phyloP scores from a whole-genome alignment of 352 stramenopile genomes.

The Globisporangium nunn region DNA sequence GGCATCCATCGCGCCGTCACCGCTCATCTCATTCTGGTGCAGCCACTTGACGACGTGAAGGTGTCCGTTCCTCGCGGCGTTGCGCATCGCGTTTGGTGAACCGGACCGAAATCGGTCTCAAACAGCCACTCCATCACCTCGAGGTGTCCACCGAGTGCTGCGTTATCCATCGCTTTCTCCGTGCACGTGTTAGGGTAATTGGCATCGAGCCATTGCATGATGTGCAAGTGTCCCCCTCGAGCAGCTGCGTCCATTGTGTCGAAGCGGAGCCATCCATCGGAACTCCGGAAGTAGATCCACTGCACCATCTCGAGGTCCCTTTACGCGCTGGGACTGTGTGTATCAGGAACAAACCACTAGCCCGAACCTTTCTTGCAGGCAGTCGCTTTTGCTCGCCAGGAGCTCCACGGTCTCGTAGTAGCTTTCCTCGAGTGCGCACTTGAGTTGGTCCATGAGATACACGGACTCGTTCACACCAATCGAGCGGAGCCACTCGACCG shows the following conservation, averaged over 20 bases:
- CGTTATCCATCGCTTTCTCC: not conserved
- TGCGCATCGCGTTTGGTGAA: not conserved
- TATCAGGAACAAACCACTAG: too few relatives aligned
- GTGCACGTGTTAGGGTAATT: not conserved
- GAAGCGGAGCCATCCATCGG: not conserved
- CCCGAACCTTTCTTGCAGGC: not conserved
- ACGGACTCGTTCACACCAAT: not conserved
- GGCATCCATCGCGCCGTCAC: not conserved
- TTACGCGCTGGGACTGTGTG: not conserved
- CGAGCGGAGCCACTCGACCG: not conserved
- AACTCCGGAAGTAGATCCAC: not conserved
- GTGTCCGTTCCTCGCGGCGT: not conserved
- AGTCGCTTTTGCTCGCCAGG: not conserved
- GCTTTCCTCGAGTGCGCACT: not conserved
- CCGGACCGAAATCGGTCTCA: not conserved
- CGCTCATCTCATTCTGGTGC: not conserved
- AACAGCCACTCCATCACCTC: constrained; percentile 4
- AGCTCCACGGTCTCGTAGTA: not conserved
- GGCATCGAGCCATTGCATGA: constrained; percentile 3
- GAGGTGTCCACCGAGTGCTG: not conserved
- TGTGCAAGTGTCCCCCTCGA: not conserved
- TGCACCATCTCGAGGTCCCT: constrained; percentile 3
- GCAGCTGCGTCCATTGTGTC: not conserved
- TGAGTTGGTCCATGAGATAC: not conserved
- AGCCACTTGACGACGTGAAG: constrained; percentile 1